Evolutionary conservation across 371 early-diverging fungal species (phyloP), one percentile per base, ranked within the genome.

Genomic region (Mucor lusitanicus): DNA sequence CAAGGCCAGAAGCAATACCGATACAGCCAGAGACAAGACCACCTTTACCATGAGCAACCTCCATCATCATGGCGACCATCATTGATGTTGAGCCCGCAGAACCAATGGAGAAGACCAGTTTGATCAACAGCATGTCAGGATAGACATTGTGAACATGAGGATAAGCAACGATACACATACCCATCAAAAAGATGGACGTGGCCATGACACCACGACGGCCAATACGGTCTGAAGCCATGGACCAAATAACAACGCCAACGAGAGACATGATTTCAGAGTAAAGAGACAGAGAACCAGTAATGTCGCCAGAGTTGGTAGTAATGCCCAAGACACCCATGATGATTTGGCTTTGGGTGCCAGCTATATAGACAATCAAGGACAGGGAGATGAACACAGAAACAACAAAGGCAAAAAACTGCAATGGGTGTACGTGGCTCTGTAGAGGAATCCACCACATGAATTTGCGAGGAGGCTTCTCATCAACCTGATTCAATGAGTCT

Each of bases 1-100:
- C 85, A 0, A 87, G 68, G 9, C 88, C 88, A 11, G 85, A 74
- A 30, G 79, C 76, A 53, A 82, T 76, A 28, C 87, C 87, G 21
- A 85, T 80, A 25, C 86, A 60, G 0, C 82, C 88, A 35, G 85
- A 79, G 3, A 83, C 78, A 25, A 82, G 65, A 12, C 84, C 87
- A 42, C 85, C 82, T 35, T 81, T 75, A 0, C 80, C 79, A 30
- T 81, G 77, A 1, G 82, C 78, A 2, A 82, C 74, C 69, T 88
- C 87, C 21, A 83, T 76, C 61, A 87, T 67, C 37, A 83, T 76
- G 12, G 85, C 87, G 1, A 87, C 82, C 82, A 90, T 82, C 95
- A 94, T 93, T 25, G 88, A 72, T 3, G 87, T 85, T 6, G 84
- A 75, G 0, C 90, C 91, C 9, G 92, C 82, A 4, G 91, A 86